Base-by-base conservation (phyloP, 495 filamentous ascomycete genomes). In the Tuber umbilicatum region DNA sequence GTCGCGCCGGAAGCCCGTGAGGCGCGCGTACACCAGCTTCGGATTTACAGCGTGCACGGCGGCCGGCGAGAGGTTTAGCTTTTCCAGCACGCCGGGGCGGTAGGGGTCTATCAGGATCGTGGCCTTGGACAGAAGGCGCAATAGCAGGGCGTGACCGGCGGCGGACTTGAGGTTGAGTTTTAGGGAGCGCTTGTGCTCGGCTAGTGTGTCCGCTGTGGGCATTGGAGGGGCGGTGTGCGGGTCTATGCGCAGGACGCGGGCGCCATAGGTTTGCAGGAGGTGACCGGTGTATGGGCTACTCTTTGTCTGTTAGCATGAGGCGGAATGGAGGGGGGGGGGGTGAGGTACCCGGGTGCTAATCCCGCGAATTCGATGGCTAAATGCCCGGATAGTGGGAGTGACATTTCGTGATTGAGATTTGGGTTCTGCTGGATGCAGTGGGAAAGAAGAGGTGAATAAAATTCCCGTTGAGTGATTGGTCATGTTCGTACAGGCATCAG, bases 41-140 rank as follows among this genome's bases (percentile, higher is more conserved):
- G 91, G 90, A 79, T 97, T 97, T 2, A 85, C 50, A 5, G 83
- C 83, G 70, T 88, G 86, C 3, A 94, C 85, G 3, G 90, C 86
- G 5, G 89, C 86, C 0, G 94, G 94, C 0, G 88, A 88, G 0
- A 97, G 88, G 19, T 89, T 89, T 21, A 95, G 89, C 67, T 90
- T 90, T 83, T 97, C 94, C 21, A 98, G 87, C 10, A 96, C 92
- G 21, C 93, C 93, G 0, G 94, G 94, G 0, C 94, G 92, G 86
- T 91, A 97, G 7, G 94, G 94, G 83, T 98, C 94, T 80, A 98
- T 94, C 21, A 97, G 83, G 60, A 97, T 85, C 83, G 97, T 94
- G 70, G 90, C 88, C 21, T 84, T 79, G 5, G 83, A 81, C 17
- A 91, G 85, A 16, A 97, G 85, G 69, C 86, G 83, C 74, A 90